phyloP scores from a whole-genome alignment of 805 yeast species.

The Yarrowia porcina region DNA sequence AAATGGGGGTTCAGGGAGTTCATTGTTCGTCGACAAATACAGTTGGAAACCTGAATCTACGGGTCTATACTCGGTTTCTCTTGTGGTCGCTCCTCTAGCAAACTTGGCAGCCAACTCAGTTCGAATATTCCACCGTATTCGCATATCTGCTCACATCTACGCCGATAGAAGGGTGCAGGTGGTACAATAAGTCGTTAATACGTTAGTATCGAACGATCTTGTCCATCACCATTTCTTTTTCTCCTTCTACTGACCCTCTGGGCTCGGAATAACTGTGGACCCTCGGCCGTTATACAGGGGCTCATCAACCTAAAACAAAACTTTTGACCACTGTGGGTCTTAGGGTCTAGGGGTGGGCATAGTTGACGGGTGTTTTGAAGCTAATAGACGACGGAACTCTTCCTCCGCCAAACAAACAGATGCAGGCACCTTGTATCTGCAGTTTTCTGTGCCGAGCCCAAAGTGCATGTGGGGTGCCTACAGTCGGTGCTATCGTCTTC shows the following conservation, averaged over 20 bases:
- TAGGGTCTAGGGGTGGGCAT: not conserved
- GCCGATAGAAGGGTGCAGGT: too few relatives aligned
- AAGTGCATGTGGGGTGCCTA: too few relatives aligned
- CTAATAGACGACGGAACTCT: not conserved
- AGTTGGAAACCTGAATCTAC: not conserved
- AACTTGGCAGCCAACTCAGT: too few relatives aligned
- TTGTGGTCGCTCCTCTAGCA: too few relatives aligned
- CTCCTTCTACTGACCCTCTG: not conserved
- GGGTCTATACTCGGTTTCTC: too few relatives aligned
- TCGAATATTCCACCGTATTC: too few relatives aligned
- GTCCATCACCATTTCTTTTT: not conserved
- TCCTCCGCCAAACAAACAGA: not conserved
- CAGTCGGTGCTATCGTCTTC: too few relatives aligned
- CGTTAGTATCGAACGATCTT: not conserved
- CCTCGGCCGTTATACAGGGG: not conserved
- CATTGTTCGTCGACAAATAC: not conserved
- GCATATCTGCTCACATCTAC: too few relatives aligned
- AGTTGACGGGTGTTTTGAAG: not conserved
- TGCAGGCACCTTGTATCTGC: slow-evolving; percentile 1
- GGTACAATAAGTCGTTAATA: not conserved
- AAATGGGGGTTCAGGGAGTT: too few relatives aligned
- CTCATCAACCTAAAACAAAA: not conserved
- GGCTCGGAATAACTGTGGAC: not conserved
- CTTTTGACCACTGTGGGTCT: not conserved
- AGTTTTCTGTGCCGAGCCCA: not conserved